Percentiles rank a stretch among this genome's conserved stretches.
Evolutionary conservation across 768 basidiomycete species (phyloP).

Genomic region (Nidularia pulvinata): DNA sequence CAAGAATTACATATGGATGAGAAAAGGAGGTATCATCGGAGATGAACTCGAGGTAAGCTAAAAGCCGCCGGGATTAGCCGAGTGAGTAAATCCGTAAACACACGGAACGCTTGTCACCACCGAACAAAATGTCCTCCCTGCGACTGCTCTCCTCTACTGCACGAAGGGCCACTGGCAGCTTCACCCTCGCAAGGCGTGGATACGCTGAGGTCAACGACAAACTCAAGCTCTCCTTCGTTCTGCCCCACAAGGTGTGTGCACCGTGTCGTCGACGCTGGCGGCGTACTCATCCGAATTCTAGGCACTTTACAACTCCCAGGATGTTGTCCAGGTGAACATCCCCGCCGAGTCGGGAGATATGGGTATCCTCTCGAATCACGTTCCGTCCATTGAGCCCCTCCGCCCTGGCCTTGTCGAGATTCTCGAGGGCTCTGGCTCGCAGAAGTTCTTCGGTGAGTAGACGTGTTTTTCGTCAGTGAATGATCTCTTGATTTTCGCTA

Average conservation of each 20-base stretch:
- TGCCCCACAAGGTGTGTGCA: constrained; percentile 88
- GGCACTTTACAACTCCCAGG: constrained; percentile 89
- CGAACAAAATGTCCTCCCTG: constrained; percentile 67
- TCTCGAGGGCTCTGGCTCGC: constrained; percentile 77
- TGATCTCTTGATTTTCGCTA: neutral
- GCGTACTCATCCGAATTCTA: constrained; percentile 25
- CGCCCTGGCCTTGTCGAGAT: constrained; percentile 96
- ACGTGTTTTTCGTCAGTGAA: neutral
- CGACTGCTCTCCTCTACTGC: constrained; percentile 62
- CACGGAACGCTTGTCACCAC: constrained; percentile 28
- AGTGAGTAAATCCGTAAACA: constrained; percentile 33
- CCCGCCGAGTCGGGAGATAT: constrained; percentile 95
- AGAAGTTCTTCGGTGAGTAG: constrained; percentile 96
- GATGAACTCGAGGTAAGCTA: neutral
- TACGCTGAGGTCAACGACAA: constrained; percentile 94
- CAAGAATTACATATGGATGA: too few species aligned
- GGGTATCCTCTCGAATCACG: constrained; percentile 99
- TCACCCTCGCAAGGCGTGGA: constrained; percentile 66
- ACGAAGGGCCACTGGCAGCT: constrained; percentile 56
- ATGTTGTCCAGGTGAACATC: constrained; percentile 96
- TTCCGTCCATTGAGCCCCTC: constrained; percentile 94
- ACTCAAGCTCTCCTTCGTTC: constrained; percentile 89
- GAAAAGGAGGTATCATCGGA: too few species aligned
- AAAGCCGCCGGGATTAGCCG: neutral
- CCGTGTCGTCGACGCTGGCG: neutral